Base-by-base conservation (phyloP, 176 grass and related monocot species). In the Eleusine indica region DNA sequence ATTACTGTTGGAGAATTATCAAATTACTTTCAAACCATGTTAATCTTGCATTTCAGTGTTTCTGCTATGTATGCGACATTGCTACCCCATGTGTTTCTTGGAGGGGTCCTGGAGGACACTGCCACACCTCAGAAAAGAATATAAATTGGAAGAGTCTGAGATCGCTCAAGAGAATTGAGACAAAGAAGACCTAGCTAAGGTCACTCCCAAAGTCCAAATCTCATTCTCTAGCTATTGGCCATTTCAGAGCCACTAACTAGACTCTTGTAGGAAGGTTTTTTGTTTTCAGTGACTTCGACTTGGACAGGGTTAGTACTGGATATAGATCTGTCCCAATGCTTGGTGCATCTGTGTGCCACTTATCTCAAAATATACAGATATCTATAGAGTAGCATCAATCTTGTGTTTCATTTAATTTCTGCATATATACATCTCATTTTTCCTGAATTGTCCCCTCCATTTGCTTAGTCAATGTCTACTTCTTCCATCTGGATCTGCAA, bases 21-120 rank as follows among this genome's bases (percentile, higher is more conserved):
- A 76, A 46, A 81, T 65, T 29, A 7, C 52, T 25, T 82, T 18
- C 7, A 12, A 35, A 85, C 46, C 30, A 7, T 81, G 5, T 68
- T 81, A 10, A 28, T 30, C 19, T 19, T 80, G 32, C 74, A 42
- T 52, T 78, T 79, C 87, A 88, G 87, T 92, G 87, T 70, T 94
- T 77, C 64, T 97, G 84, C 81, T 93, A 86, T 77, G 82, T 93
- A 43, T 94, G 91, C 22, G 87, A 91, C 75, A 73, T 91, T 11
- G 28, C 58, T n/a, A 85, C 85, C 71, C 87, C 91, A 14, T 94
- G 87, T 69, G 28, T 30, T n/a, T 37, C n/a, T 14, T 94, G 89
- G 87, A 81, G 75, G 53, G 83, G 70, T 68, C 28, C 57, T n/a
- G 16, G 4, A 1, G 56, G 73, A 37, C 89, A 97, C 40, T 92